A percentile compares a stretch with the other conserved stretches of the same genome.
Conservation (phyloP, 1,284 basidiomycete genomes). For the Anthracocystis walkeri region DNA sequence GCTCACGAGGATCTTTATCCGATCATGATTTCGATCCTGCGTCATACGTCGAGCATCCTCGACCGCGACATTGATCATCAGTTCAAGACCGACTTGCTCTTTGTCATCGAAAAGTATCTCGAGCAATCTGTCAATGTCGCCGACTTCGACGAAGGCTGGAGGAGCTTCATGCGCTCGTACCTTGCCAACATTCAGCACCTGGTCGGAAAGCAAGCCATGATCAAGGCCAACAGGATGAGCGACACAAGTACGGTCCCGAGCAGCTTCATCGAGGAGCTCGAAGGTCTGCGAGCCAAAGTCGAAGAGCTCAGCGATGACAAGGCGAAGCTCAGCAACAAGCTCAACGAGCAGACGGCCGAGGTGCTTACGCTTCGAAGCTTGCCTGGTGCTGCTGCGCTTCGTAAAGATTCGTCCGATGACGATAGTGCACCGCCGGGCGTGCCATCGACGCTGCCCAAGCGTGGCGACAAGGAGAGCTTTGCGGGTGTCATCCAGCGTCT, state of each 20-base stretch:
- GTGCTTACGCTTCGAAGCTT: constrained; percentile 77
- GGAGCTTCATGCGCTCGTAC: constrained; percentile 76
- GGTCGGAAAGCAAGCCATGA: constrained; percentile 77
- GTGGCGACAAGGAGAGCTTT: constrained; percentile 72
- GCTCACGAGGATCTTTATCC: constrained; percentile 66
- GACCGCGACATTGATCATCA: constrained; percentile 76
- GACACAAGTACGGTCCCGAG: constrained; percentile 72
- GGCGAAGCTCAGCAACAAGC: constrained; percentile 73
- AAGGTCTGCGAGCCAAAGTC: constrained; percentile 75
- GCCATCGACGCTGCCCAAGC: constrained; percentile 39
- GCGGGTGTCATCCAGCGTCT: constrained; percentile 84
- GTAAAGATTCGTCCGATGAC: constrained; percentile 21
- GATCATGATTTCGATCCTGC: constrained; percentile 70
- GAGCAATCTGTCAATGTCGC: constrained; percentile 75
- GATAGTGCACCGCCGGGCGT: constrained; percentile 11
- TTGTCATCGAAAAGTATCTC: constrained; percentile 78
- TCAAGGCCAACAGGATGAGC: constrained; percentile 71
- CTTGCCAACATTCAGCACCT: constrained; percentile 77
- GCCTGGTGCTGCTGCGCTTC: constrained; percentile 48
- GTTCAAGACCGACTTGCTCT: constrained; percentile 76
- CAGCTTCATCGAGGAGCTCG: constrained; percentile 76
- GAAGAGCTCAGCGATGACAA: constrained; percentile 78
- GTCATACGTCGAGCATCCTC: constrained; percentile 74
- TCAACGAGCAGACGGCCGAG: constrained; percentile 77
- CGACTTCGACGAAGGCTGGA: constrained; percentile 79